Conservation (phyloP, 2,329 filamentous ascomycete genomes). For the Ophiocordyceps polyrhachis-furcata region DNA sequence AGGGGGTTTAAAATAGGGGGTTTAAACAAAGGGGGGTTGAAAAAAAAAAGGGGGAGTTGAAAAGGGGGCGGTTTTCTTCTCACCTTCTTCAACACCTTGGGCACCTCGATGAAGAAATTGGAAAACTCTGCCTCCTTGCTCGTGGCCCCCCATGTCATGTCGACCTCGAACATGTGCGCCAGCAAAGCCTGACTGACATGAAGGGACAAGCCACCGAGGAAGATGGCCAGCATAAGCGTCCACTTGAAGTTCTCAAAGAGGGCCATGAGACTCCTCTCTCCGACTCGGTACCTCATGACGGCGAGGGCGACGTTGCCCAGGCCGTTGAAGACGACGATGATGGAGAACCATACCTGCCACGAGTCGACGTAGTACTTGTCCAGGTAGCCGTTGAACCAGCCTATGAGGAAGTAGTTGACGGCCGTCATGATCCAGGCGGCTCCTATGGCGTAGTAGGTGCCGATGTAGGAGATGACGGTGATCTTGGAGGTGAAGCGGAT, state of each 20-base stretch:
- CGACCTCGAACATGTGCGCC: slow-evolving; percentile 66
- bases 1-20: not conserved
- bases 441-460: slow-evolving; percentile 63
- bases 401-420: slow-evolving; percentile 57
- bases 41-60: slow-evolving; percentile 9
- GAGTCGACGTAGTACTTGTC: slow-evolving; percentile 68
- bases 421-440: slow-evolving; percentile 58
- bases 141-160: slow-evolving; percentile 76
- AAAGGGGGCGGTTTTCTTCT: too few relatives aligned
- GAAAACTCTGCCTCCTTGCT: slow-evolving; percentile 66
- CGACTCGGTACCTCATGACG: slow-evolving; percentile 52
- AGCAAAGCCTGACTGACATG: slow-evolving; percentile 67
- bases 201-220: slow-evolving; percentile 63
- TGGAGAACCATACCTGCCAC: slow-evolving; percentile 65
- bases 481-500: slow-evolving; percentile 61
- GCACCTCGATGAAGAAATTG: slow-evolving; percentile 72
- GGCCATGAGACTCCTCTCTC: slow-evolving; percentile 40
- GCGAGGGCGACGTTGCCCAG: slow-evolving; percentile 56
- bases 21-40: not conserved
- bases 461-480: slow-evolving; percentile 59
- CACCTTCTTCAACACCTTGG: slow-evolving; percentile 59
- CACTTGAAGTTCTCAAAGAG: slow-evolving; percentile 52
- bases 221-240: slow-evolving; percentile 57
- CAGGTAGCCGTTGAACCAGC: slow-evolving; percentile 59
- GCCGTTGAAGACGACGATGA: slow-evolving; percentile 60